Conservation (phyloP, 2,329 filamentous ascomycete species). For the Fusarium xylarioides region DNA sequence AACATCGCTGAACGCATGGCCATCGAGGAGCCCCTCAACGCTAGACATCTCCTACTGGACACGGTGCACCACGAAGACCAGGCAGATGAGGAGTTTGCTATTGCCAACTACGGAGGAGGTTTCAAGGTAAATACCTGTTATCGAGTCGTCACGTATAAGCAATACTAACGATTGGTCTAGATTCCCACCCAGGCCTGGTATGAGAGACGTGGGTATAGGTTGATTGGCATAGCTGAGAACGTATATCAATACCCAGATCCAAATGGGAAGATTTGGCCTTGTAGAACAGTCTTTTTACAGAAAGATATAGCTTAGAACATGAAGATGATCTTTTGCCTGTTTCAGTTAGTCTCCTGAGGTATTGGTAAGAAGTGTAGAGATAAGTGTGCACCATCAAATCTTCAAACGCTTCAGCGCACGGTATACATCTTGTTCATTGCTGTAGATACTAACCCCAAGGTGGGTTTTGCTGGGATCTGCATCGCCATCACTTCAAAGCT, state of each 20-base stretch:
- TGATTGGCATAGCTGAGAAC: not conserved
- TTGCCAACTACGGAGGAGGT: not conserved
- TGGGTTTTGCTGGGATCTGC: too few relatives aligned
- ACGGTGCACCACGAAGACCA: not conserved
- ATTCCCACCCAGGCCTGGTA: not conserved
- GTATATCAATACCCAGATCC: not conserved
- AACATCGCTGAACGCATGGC: not conserved
- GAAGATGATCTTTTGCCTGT: too few relatives aligned
- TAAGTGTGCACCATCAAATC: too few relatives aligned
- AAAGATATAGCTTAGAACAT: not conserved
- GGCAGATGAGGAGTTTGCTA: not conserved
- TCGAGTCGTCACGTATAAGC: fast-evolving
- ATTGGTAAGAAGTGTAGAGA: too few relatives aligned
- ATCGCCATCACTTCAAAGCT: too few relatives aligned
- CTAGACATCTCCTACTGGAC: not conserved
- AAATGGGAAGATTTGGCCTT: not conserved
- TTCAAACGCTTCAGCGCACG: too few relatives aligned
- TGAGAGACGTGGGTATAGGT: not conserved
- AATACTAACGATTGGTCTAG: not conserved
- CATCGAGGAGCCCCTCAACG: not conserved
- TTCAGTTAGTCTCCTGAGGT: too few relatives aligned
- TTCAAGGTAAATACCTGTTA: not conserved
- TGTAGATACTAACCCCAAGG: too few relatives aligned
- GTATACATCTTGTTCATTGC: too few relatives aligned
- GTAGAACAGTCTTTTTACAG: not conserved